These are phyloP conservation scores for Lachancea sp. DNA, from an alignment of 805 yeast genomes.

Conservation along the genomic window DNA sequence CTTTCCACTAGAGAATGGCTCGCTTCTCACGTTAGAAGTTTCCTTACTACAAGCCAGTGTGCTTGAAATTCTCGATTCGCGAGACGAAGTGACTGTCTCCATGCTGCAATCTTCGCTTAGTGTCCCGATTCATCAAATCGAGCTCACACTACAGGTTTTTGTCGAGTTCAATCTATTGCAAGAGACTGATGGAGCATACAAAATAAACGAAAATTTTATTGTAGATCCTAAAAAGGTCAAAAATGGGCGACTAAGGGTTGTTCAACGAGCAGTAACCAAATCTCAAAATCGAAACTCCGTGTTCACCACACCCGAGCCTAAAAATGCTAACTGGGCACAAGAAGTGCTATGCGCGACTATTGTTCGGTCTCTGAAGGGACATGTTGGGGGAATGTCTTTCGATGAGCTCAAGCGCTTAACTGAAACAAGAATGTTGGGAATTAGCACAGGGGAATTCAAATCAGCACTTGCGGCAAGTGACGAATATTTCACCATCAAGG, in stretches of 20 bases:
- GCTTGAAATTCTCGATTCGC: conserved; percentile 21
- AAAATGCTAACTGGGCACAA: conserved; percentile 22
- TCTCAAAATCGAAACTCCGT: background rate
- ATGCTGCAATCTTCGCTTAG: conserved; percentile 6
- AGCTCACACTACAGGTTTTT: conserved; percentile 19
- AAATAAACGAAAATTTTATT: conserved; percentile 17
- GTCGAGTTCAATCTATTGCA: conserved; percentile 13
- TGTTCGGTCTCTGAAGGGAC: conserved; percentile 21
- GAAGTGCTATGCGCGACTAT: conserved; percentile 26
- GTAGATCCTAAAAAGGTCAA: conserved; percentile 20
- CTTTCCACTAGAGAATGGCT: conserved; percentile 11
- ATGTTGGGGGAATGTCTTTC: conserved; percentile 9
- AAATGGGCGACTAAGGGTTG: conserved; percentile 20
- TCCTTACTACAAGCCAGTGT: conserved; percentile 26
- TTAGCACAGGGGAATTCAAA: conserved; percentile 30
- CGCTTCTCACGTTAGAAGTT: conserved; percentile 17
- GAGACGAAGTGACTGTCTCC: conserved; percentile 9
- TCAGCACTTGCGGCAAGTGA: conserved; percentile 21
- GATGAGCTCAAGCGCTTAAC: conserved; percentile 13
- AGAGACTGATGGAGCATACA: conserved; percentile 6
- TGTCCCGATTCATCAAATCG: conserved; percentile 4
- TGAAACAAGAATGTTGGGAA: conserved; percentile 16
- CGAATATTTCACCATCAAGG: conserved; percentile 6
- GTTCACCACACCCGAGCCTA: background rate
- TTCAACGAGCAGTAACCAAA: background rate